Base-by-base conservation (phyloP, 306 rosid species). In the Vicia villosa region DNA sequence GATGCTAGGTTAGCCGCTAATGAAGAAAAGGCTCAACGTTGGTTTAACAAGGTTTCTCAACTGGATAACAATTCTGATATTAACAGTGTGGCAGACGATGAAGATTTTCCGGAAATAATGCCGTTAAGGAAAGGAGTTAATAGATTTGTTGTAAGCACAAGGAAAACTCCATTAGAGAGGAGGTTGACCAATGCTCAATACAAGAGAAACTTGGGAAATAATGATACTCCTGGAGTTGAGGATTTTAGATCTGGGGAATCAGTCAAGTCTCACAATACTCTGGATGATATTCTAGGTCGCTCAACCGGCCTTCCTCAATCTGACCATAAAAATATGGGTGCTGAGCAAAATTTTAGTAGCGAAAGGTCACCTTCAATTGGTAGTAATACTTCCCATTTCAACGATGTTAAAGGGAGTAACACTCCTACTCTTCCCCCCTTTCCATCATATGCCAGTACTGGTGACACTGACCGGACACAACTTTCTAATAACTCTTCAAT, bases 51-150 rank as follows among this genome's bases (percentile, higher is more conserved):
- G 83, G 84, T 94, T 83, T 87, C 97, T 77, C 97, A 94, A 82
- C 84, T 80, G 59, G 97, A 87, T 71, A 67, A 77, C 71, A 50
- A 75, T 56, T 78, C 95, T 70, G 92, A 88, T 76, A 82, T 85
- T 79, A 83, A 76, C 67, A 75, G 69, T 69, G 73, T 77, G 32
- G 66, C 85, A 37, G 55, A 86, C 22, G 92, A 94, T 79, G 91
- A 88, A 54, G 97, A 94, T 81, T 93, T 88, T 75, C 98, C 98
- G 14, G 97, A 90, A 84, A 93, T 93, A 82, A 88, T 94, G 96
- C 98, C 98, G 0, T 77, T 91, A 74, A 90, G 99, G 81, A 91
- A 91, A 86, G 97, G 97, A 55, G 92, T 86, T 26, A 94, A 91
- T 58, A 85, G 99, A 86, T 90, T 94, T 83, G 97, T 88, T 32